Conservation (phyloP, 345 rosid genomes). For the Brassica juncea region DNA sequence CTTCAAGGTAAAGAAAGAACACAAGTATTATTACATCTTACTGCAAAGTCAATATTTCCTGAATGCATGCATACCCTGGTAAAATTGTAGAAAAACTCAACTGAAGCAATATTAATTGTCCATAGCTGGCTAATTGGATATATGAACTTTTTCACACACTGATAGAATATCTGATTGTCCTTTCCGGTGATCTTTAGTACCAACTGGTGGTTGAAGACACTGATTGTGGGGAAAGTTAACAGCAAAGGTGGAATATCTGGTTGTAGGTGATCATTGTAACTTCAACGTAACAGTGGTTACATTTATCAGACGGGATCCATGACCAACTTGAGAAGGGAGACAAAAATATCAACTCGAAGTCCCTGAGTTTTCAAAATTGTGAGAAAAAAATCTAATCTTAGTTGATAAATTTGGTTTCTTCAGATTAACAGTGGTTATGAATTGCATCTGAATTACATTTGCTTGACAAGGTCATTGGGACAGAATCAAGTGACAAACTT, state of each 20-base stretch:
- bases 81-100: neutral
- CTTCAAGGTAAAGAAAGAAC: neutral
- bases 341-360: conserved; percentile 63
- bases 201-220: conserved; percentile 56
- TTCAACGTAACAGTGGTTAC: conserved; percentile 73
- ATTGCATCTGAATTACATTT: conserved; percentile 73
- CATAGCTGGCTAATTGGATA: conserved; percentile 44
- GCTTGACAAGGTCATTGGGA: conserved; percentile 91
- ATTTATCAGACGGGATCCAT: conserved; percentile 63
- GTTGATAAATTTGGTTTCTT: conserved; percentile 15
- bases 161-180: conserved; percentile 47
- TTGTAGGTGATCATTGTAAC: conserved; percentile 53
- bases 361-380: conserved; percentile 62
- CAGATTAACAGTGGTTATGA: neutral
- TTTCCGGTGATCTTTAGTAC: conserved; percentile 61
- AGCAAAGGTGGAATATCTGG: conserved; percentile 40
- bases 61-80: conserved; percentile 3
- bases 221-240: conserved; percentile 61
- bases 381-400: conserved; percentile 29
- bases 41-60: conserved; percentile 14
- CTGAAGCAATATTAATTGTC: conserved; percentile 12
- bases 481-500: conserved; percentile 64
- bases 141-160: conserved; percentile 59
- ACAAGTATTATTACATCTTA: neutral
- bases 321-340: conserved; percentile 63